Conservation (phyloP, 164 flowering plant genomes). For the Kingdonia uniflora region DNA sequence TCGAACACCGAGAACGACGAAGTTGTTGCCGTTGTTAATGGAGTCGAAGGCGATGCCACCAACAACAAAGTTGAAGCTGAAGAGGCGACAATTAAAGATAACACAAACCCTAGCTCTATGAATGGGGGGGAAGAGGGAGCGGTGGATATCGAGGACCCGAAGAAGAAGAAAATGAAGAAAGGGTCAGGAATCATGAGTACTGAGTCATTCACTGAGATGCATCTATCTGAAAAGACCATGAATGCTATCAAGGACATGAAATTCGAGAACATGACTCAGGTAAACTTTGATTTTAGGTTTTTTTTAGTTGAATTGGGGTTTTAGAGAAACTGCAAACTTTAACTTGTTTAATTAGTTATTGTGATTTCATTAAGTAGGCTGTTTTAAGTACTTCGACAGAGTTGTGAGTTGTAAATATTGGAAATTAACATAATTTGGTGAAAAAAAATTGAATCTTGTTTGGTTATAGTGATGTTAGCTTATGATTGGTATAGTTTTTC, state of each 20-base stretch:
- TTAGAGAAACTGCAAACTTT: background rate
- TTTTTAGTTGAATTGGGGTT: background rate
- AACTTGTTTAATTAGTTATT: background rate
- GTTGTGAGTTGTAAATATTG: no score
- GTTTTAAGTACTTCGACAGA: no score
- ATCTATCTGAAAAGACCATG: constrained; percentile 56
- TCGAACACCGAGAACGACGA: background rate
- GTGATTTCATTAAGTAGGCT: no score
- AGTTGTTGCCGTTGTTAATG: background rate
- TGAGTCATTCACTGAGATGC: constrained; percentile 36
- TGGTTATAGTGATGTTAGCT: no score
- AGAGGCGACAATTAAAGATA: background rate
- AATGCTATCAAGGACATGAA: constrained; percentile 68
- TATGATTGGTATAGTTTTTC: no score
- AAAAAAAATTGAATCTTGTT: no score
- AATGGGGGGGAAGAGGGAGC: constrained; percentile 8
- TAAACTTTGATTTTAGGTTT: constrained; percentile 10
- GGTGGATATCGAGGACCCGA: background rate
- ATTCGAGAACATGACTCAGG: constrained; percentile 82
- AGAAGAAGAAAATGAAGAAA: constrained; percentile 10
- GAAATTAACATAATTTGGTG: no score
- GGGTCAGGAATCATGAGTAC: constrained; percentile 79
- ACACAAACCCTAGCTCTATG: no score
- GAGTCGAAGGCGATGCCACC: background rate
- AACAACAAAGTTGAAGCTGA: constrained; percentile 9